phyloP scores from a whole-genome alignment of 495 filamentous ascomycete genomes.

The Penicillium steckii region DNA sequence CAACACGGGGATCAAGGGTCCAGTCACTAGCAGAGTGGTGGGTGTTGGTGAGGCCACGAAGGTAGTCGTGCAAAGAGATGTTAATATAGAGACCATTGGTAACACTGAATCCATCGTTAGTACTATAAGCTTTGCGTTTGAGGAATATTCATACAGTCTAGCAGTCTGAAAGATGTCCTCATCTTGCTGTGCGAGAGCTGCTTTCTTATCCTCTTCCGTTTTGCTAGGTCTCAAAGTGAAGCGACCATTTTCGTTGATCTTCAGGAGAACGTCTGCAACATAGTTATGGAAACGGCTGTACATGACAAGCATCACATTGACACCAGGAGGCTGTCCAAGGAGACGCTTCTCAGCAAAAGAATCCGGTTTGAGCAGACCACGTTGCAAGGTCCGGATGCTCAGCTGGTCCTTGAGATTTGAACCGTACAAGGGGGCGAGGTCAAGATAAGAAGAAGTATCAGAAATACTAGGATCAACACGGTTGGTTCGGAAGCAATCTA shows the following conservation, averaged over 20 bases:
- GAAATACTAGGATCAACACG: slow-evolving; percentile 49
- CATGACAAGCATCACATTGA: slow-evolving; percentile 56
- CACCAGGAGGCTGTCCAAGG: slow-evolving; percentile 54
- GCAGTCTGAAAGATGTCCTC: slow-evolving; percentile 84
- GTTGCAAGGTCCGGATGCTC: slow-evolving; percentile 52
- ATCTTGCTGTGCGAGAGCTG: slow-evolving; percentile 72
- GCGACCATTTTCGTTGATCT: slow-evolving; percentile 69
- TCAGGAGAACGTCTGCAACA: slow-evolving; percentile 63
- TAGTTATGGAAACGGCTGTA: slow-evolving; percentile 75
- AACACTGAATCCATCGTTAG: slow-evolving; percentile 36
- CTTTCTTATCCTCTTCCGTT: slow-evolving; percentile 50
- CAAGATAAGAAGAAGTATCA: slow-evolving; percentile 58
- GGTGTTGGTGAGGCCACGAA: slow-evolving; percentile 79
- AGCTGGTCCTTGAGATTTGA: slow-evolving; percentile 56
- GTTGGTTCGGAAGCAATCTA: slow-evolving; percentile 59
- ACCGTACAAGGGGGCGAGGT: slow-evolving; percentile 58
- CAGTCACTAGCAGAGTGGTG: slow-evolving; percentile 77
- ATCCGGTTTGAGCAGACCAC: slow-evolving; percentile 58
- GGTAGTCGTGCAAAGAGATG: slow-evolving; percentile 78
- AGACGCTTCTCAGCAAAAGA: slow-evolving; percentile 57
- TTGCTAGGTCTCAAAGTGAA: no score
- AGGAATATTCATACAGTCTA: no score
- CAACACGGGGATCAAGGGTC: slow-evolving; percentile 59
- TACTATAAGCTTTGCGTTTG: no score
- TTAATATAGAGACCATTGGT: slow-evolving; percentile 85